Base-by-base conservation (phyloP, 1,284 basidiomycete species). In the Caloboletus firmus region DNA sequence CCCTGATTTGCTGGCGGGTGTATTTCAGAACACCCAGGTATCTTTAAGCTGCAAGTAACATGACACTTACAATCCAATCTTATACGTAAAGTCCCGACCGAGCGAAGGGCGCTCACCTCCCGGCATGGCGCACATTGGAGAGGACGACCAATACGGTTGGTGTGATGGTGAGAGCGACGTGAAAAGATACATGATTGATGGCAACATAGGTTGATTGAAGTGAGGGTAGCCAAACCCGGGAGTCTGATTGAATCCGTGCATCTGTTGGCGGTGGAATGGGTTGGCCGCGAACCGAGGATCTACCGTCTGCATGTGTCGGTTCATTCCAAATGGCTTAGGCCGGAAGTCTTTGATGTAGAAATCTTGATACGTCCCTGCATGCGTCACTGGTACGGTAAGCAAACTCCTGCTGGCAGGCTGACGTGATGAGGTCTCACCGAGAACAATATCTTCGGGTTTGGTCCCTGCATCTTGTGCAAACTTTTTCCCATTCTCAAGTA, bases 391-490 rank as follows among this genome's bases (percentile, higher is more conserved):
- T 45, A 37, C 17, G 17, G 28, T 59, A 8, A 59, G 55, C 8
- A 12, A 43, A 43, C 8, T 6, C 11, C 43, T 8, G 30, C 18
- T 13, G 0, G 4, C 5, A 31, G 22, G 41, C 31, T 2, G 17
- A 20, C 5, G n/a, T 6, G 28, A 31, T 3, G 15, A 7, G 7
- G 22, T 61, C 72, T 20, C 34, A 81, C 79, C 71, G 9, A 81
- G 66, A 20, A 80, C 73, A 8, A 81, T 52, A 4, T 79, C 72
- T 55, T 79, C 73, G 0, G 78, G 77, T 54, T 68, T 57, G 26
- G 79, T 64, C n/a, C 62, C 63, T 51, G 72, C 68, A 28, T 65
- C 59, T 17, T 62, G 51, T 0, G 74, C 74, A 10, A 79, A 56
- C 15, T 54, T 52, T 26, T 62, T 63, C 3, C 72, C 77, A 10